Evolutionary conservation across 2,329 filamentous ascomycete genomes (phyloP).

Genomic region (Ceratocystis alfenasii): DNA sequence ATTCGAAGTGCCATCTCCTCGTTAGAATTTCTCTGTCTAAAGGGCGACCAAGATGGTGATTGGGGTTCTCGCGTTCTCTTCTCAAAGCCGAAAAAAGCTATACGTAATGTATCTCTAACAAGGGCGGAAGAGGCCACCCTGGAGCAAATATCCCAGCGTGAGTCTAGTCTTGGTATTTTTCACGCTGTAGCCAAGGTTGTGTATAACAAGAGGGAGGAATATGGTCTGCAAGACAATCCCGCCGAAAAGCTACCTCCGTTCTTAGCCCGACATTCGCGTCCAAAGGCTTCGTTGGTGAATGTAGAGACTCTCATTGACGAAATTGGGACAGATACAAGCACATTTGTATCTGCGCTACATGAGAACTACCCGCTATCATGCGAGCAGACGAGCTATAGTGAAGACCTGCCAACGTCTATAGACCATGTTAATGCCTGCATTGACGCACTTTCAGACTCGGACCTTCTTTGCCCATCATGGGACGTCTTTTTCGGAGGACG

Average conservation of each 20-base stretch:
- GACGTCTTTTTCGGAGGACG: conserved; percentile 53
- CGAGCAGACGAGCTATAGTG: conserved; percentile 36
- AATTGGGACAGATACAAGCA: conserved; percentile 81
- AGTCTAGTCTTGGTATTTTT: conserved; percentile 85
- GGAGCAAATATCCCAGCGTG: conserved; percentile 70
- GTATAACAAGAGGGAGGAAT: conserved; percentile 66
- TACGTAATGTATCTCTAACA: conserved; percentile 52
- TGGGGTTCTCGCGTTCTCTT: conserved; percentile 66
- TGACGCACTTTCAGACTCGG: conserved; percentile 74
- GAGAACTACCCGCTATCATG: conserved; percentile 91
- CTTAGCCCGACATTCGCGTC: conserved; percentile 45
- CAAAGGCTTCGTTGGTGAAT: conserved; percentile 51
- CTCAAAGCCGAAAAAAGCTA: conserved; percentile 52
- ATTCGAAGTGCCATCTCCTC: conserved; percentile 86
- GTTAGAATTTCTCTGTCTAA: conserved; percentile 81
- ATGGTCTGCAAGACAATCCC: conserved; percentile 5
- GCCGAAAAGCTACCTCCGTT: conserved; percentile 48
- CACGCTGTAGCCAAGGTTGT: conserved; percentile 93
- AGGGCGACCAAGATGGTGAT: conserved; percentile 51
- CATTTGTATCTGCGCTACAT: conserved; percentile 79
- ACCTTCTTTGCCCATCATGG: conserved; percentile 66
- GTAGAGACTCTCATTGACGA: conserved; percentile 78
- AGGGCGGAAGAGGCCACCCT: conserved; percentile 68
- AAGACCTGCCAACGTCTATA: conserved; percentile 42
- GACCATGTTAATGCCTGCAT: conserved; percentile 78